Evolutionary conservation across 768 basidiomycete genomes (phyloP).

Genomic region (Kwoniella sp.): DNA sequence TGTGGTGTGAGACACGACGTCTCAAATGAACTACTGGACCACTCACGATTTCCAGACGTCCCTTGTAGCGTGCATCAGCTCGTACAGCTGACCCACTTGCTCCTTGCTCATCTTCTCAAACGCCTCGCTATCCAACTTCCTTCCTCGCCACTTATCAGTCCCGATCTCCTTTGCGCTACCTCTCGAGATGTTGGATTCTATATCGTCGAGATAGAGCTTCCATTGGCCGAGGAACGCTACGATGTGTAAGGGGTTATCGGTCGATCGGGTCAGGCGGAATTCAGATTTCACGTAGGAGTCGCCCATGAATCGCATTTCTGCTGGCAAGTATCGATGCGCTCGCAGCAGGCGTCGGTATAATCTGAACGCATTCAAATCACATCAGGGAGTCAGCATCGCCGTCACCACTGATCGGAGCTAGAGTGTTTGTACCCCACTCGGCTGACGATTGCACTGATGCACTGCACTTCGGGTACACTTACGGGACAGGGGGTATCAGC

Average conservation of each 20-base stretch:
- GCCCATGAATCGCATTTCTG: slow-evolving; percentile 80
- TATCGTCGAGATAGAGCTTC: slow-evolving; percentile 84
- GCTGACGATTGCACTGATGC: background rate
- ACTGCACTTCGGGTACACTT: slow-evolving; percentile 52
- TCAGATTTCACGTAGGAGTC: slow-evolving; percentile 86
- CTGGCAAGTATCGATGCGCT: slow-evolving; percentile 72
- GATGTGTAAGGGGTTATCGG: slow-evolving; percentile 83
- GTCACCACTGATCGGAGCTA: background rate
- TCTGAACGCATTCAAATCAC: slow-evolving; percentile 56
- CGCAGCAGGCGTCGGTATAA: slow-evolving; percentile 78
- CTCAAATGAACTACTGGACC: no score
- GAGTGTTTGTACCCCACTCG: no score
- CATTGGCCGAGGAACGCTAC: slow-evolving; percentile 95
- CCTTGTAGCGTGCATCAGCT: slow-evolving; percentile 88
- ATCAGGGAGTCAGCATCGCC: background rate
- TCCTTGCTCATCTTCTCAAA: slow-evolving; percentile 66
- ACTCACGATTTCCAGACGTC: slow-evolving; percentile 76
- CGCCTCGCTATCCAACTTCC: slow-evolving; percentile 50
- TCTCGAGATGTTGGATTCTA: slow-evolving; percentile 58
- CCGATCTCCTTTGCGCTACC: slow-evolving; percentile 19
- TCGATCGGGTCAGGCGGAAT: slow-evolving; percentile 77
- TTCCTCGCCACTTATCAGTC: slow-evolving; percentile 38
- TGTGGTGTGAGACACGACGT: no score
- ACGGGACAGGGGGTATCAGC: slow-evolving; percentile 84
- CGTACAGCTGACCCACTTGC: slow-evolving; percentile 90